phyloP scores from a whole-genome alignment of 345 rosid genomes.

The Erucastrum elatum region DNA sequence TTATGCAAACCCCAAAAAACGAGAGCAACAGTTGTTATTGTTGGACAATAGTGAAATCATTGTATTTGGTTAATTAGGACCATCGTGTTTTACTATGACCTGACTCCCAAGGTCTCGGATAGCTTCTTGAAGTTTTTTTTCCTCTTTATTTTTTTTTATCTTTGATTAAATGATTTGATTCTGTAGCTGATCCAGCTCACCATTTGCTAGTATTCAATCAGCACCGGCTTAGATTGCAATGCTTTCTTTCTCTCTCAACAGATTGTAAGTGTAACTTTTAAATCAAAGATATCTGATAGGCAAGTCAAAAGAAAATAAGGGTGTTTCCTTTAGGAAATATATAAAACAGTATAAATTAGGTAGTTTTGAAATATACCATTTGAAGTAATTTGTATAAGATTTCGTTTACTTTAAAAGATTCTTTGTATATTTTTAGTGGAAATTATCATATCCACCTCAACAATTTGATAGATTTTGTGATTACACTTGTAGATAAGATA shows the following conservation, averaged over 20 bases:
- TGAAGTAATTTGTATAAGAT: not conserved
- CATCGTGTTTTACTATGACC: not conserved
- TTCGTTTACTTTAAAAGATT: not conserved
- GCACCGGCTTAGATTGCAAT: no score
- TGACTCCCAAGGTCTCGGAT: not conserved
- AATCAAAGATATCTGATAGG: not conserved
- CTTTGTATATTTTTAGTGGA: not conserved
- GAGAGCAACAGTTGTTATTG: not conserved
- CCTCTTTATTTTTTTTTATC: not conserved
- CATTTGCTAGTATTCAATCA: no score
- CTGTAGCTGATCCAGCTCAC: no score
- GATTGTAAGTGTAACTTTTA: not conserved
- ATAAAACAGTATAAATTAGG: not conserved
- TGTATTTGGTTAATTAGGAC: not conserved
- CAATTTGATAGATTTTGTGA: not conserved
- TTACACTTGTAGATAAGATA: not conserved
- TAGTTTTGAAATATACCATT: not conserved
- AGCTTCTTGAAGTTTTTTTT: not conserved
- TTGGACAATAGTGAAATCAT: not conserved
- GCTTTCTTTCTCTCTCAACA: no score
- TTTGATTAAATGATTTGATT: not conserved
- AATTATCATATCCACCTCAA: not conserved
- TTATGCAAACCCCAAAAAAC: not conserved
- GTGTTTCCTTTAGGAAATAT: not conserved
- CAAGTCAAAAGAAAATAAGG: not conserved